Evolutionary conservation across 2,329 filamentous ascomycete species (phyloP).

Genomic region (Ascochyta koolunga): DNA sequence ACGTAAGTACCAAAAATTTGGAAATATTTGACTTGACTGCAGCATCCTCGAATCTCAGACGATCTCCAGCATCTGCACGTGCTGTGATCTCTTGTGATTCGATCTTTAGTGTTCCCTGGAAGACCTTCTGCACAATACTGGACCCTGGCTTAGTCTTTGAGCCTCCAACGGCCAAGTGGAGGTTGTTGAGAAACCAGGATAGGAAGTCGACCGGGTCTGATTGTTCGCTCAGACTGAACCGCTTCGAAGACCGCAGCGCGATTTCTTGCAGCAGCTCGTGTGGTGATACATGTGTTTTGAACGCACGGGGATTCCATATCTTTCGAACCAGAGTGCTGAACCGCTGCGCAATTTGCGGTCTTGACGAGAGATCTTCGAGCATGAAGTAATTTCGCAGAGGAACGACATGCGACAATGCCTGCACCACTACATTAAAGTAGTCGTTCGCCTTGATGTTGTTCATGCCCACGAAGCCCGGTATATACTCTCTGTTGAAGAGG

Average conservation of each 20-base stretch:
- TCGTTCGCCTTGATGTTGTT: conserved; percentile 99
- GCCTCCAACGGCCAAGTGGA: conserved; percentile 89
- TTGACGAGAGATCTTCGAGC: conserved; percentile 76
- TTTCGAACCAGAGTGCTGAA: conserved; percentile 92
- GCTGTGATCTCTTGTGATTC: conserved; percentile 94
- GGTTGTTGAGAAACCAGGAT: conserved; percentile 95
- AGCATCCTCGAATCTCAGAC: conserved; percentile 90
- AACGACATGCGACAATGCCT: conserved; percentile 86
- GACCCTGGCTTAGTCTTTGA: conserved; percentile 83
- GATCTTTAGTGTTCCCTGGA: conserved; percentile 90
- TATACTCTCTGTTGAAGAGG: conserved; percentile 81
- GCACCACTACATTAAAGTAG: conserved; percentile 94
- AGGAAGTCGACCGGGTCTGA: conserved; percentile 96
- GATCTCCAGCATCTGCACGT: conserved; percentile 83
- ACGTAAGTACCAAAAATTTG: conserved; percentile 88
- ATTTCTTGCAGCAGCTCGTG: conserved; percentile 97
- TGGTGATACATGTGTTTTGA: conserved; percentile 95
- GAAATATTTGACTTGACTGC: conserved; percentile 78
- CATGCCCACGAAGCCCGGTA: conserved; percentile 95
- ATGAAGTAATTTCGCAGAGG: conserved; percentile 92
- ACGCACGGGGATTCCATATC: conserved; percentile 96
- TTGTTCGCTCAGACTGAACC: conserved; percentile 87
- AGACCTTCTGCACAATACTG: conserved; percentile 88
- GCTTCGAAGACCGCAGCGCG: conserved; percentile 85
- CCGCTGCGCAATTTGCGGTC: conserved; percentile 82